A percentile compares a stretch with the other conserved stretches of the same genome.
Evolutionary conservation across 2,329 filamentous ascomycete species (phyloP).

Genomic region (Trichoderma asperellum): DNA sequence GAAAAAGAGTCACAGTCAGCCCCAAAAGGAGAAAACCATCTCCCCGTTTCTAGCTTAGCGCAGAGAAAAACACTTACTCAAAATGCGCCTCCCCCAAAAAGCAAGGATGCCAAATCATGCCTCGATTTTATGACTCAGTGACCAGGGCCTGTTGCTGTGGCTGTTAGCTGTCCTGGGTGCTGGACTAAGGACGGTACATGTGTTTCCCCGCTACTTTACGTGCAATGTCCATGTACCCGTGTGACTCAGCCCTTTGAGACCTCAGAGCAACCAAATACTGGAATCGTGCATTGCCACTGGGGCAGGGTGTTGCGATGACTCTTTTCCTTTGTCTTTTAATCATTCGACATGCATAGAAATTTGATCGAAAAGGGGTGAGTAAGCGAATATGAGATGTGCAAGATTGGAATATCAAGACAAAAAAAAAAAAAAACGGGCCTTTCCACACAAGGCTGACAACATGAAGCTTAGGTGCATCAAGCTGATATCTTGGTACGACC

Average conservation of each 20-base stretch:
- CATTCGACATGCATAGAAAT: neutral
- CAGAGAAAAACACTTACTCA: neutral
- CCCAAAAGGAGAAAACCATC: too few relatives aligned
- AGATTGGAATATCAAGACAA: neutral
- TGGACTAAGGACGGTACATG: neutral
- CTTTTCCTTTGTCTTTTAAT: neutral
- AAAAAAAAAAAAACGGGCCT: neutral
- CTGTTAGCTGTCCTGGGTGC: neutral
- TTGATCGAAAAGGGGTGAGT: neutral
- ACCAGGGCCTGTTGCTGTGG: neutral
- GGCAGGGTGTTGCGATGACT: neutral
- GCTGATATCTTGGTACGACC: too few relatives aligned
- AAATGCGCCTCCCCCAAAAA: neutral
- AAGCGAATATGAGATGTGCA: neutral
- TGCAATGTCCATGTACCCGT: neutral
- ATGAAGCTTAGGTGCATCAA: neutral
- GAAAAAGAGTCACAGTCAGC: neutral
- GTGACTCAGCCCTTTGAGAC: neutral
- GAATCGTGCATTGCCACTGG: conserved; percentile 19
- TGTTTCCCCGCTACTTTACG: neutral
- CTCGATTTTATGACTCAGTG: conserved; percentile 2
- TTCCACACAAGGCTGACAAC: neutral
- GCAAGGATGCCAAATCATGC: neutral
- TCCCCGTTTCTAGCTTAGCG: neutral
- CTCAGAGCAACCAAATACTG: neutral